phyloP scores from a whole-genome alignment of 169 alveolate genomes.

The Babesia ovis region DNA sequence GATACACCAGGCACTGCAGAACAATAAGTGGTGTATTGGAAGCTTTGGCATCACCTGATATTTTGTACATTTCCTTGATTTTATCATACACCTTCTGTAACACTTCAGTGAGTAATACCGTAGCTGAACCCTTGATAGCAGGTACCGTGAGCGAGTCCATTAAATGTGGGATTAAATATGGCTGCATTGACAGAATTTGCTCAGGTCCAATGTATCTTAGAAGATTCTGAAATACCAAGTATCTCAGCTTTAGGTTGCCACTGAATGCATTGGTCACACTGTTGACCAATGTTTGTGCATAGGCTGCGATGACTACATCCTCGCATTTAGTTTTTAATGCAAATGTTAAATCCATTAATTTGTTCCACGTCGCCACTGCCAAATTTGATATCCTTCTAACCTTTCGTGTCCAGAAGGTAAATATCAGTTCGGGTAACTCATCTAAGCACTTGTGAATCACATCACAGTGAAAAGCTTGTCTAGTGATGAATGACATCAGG shows the following conservation, averaged over 20 bases:
- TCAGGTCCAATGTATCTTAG: slow-evolving; percentile 32
- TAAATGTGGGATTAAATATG: slow-evolving; percentile 40
- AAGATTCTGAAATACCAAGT: slow-evolving; percentile 32
- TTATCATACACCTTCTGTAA: slow-evolving; percentile 2
- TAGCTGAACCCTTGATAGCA: slow-evolving; percentile 37
- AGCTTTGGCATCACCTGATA: neutral
- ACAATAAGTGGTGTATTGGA: slow-evolving; percentile 4
- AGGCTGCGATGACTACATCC: slow-evolving; percentile 2
- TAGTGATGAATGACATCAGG: slow-evolving; percentile 31
- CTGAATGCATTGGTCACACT: slow-evolving; percentile 17
- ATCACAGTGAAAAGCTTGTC: neutral
- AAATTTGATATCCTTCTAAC: slow-evolving; percentile 40
- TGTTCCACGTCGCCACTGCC: slow-evolving; percentile 34
- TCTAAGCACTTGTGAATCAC: neutral
- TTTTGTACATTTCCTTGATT: neutral
- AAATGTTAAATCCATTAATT: slow-evolving; percentile 19
- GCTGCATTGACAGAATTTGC: slow-evolving; percentile 21
- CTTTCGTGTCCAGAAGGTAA: slow-evolving; percentile 43
- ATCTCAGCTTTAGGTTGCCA: slow-evolving; percentile 34
- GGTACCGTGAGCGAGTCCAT: slow-evolving; percentile 28
- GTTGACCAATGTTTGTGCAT: slow-evolving; percentile 5
- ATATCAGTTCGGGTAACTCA: slow-evolving; percentile 23
- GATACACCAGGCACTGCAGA: slow-evolving; percentile 23
- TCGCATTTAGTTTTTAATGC: neutral
- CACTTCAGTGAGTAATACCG: slow-evolving; percentile 34